Base-by-base conservation (phyloP, 305 asterid genomes). In the Andrographis paniculata region DNA sequence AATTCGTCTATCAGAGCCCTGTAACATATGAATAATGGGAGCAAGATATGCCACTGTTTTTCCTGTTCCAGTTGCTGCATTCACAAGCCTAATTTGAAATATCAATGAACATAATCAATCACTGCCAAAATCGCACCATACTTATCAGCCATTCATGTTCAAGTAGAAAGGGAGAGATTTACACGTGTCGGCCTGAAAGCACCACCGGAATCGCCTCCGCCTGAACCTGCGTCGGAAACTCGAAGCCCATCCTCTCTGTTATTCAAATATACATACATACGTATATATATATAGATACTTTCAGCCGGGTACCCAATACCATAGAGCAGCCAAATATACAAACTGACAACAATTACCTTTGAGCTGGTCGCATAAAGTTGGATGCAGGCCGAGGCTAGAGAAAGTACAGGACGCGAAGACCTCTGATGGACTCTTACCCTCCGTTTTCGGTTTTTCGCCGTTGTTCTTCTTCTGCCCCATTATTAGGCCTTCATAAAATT, bases 41-140 rank as follows among this genome's bases (percentile, higher is more conserved):
- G 99, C 89, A 56, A 91, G 63, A 77, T 91, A 91, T 2, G 94
- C 91, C 55, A 86, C 78, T 16, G 99, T 91, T 68, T 91, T 91
- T 50, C 96, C 99, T 39, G 89, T 91, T 30, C 99, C 99, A 38
- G 96, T 91, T 0, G 96, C 93, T 1, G 96, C 99, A 71, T 86
- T 91, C 45, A 91, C 94, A 57, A 91, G 88, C 83, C 99, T 84
- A 51, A 44, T 24, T 28, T 48, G 16, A 45, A 50, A 56, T 59
- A 68, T 40, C 14, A 48, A 45, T 58, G 56, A 42, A 19, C 20
- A 48, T 45, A 44, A 59, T 24, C 9, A 53, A 48, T 16, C 35
- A 28, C 38, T n/a, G 42, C 28, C 33, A 16, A 9, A 35, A 45
- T 24, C 31, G 35, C 33, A 45, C 23, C 20, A 50, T 9, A 41